Conservation (phyloP, 139 green algal genomes). For the Dunaliella primolecta region DNA sequence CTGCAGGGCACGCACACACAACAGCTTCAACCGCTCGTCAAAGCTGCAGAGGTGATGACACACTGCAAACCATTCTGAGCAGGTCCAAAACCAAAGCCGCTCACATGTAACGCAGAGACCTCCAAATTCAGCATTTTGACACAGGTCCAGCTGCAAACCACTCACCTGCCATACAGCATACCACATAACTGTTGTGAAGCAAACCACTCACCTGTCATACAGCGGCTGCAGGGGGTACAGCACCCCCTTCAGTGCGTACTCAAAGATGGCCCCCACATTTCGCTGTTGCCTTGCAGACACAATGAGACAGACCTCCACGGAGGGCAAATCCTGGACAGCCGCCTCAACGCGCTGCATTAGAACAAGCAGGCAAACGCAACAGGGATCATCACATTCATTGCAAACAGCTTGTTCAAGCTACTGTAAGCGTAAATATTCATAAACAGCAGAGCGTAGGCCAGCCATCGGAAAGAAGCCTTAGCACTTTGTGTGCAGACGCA, state of each 20-base stretch:
- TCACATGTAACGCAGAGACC: no score
- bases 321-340: constrained; percentile 59
- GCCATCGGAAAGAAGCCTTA: no score
- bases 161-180: neutral
- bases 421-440: neutral
- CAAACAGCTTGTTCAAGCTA: no score
- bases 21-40: neutral
- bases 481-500: no score
- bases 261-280: constrained; percentile 67
- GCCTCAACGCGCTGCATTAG: constrained; percentile 48
- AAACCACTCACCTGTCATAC: constrained; percentile 64
- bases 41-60: neutral
- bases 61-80: neutral
- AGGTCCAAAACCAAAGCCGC: no score
- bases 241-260: constrained; percentile 80
- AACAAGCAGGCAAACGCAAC: neutral
- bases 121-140: no score
- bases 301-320: constrained; percentile 87
- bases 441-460: neutral
- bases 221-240: constrained; percentile 85
- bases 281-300: constrained; percentile 73
- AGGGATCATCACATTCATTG: constrained; percentile 2
- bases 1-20: neutral
- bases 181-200: neutral
- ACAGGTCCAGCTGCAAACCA: no score